Evolutionary conservation across 768 basidiomycete genomes (phyloP), one percentile per base, ranked within the genome.

Genomic region (Lactarius akahatsu): DNA sequence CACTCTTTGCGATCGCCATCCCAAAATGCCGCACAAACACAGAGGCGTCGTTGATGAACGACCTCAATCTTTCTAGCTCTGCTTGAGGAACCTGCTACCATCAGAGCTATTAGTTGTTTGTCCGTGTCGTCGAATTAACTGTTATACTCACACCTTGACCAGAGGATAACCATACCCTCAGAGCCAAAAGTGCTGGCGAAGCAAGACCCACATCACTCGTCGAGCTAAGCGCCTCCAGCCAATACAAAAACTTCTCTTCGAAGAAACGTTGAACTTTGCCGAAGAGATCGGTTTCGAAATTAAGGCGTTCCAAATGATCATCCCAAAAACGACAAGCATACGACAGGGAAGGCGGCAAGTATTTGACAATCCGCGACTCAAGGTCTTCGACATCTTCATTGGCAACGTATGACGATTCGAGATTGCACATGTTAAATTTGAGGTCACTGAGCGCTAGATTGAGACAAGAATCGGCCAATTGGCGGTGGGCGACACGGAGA

Each of bases 261-360:
- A 61, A 47, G 13, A 61, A 43, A 0, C 23, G 16, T 32, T 9
- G 43, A n/a, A 45, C 18, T 20, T 45, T 45, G 43, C 16, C 18
- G 20, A 45, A 47, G 4, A 61, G 15, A 20, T 61, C n/a, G 20
- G 15, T 20, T 41, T 61, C 30, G 23, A 61, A 50, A 10, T 13
- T 8, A 11, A 34, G 18, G 4, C 26, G 26, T 20, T 32, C 4
- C n/a, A 61, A 28, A 50, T 61, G 59, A 28, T 36, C 41, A 4
- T 45, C 59, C 59, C 59, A 61, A 20, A n/a, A 47, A 32, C 23
- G n/a, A 34, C 59, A 61, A 9, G 59, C 59, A 43, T 61, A 61
- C 20, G 15, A 30, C 9, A 61, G 41, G 20, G 30, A 11, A n/a
- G 23, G 26, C 9, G 26, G 59, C 2, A 61, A 23, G 26, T 50